Percentiles rank a stretch among this genome's conserved stretches.
These are phyloP conservation scores for Ustilaginoidea virens DNA, from an alignment of 2,329 filamentous ascomycete species.

Conservation along the genomic window DNA sequence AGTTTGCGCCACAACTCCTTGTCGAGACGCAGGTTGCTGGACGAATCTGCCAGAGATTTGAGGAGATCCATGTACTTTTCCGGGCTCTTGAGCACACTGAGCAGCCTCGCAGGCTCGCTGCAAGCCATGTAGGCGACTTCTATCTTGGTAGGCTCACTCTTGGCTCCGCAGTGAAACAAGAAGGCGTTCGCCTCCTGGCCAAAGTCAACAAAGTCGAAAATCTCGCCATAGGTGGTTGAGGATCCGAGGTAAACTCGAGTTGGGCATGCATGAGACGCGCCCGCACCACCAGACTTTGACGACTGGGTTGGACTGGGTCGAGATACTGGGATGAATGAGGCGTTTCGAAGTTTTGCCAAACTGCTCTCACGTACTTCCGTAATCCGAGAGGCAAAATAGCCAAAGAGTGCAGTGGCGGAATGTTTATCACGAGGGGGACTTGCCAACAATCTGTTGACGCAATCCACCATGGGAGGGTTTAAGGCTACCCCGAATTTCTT, in stretches of 20 bases:
- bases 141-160: constrained; percentile 72
- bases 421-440: constrained; percentile 52
- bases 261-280: constrained; percentile 38
- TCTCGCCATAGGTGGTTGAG: constrained; percentile 58
- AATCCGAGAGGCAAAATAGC: constrained; percentile 67
- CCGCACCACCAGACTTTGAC: constrained; percentile 20
- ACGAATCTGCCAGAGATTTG: constrained; percentile 62
- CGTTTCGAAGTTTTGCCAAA: constrained; percentile 43
- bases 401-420: constrained; percentile 59
- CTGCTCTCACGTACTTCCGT: constrained; percentile 53
- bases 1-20: constrained; percentile 64
- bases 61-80: constrained; percentile 82
- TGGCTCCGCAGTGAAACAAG: constrained; percentile 75
- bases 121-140: constrained; percentile 80
- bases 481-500: constrained; percentile 74
- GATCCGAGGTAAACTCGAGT: constrained; percentile 66
- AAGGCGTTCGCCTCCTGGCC: constrained; percentile 78
- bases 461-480: constrained; percentile 66
- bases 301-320: constrained; percentile 14
- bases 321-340: constrained; percentile 57
- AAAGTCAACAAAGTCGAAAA: constrained; percentile 96
- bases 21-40: constrained; percentile 56
- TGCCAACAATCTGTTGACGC: constrained; percentile 56
- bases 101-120: constrained; percentile 65
- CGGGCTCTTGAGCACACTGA: constrained; percentile 61